Base-by-base conservation (phyloP, 225 moss, liverwort and hornwort genomes). In the Pleurozium schreberi region DNA sequence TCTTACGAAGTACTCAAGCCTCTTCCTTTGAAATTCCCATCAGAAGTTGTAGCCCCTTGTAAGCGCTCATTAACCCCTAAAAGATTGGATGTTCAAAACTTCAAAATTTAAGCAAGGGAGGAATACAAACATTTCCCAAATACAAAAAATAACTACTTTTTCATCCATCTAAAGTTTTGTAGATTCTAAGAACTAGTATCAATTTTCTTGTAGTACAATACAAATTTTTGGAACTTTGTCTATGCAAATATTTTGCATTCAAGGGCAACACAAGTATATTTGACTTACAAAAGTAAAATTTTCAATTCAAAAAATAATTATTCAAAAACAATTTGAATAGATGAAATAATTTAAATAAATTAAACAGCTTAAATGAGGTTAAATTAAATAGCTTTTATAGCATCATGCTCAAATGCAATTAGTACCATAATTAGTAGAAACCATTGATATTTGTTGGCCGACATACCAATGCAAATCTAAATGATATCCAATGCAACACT, bases 141-240 rank as follows among this genome's bases (percentile, higher is more conserved):
- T 5, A 68, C 19, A n/a, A 4, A 68, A 4, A 21, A 12, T 23
- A n/a, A n/a, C n/a, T 22, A 1, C 12, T 12, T n/a, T 68, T n/a
- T 7, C n/a, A n/a, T n/a, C 0, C 1, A 1, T n/a, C 12, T 23
- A 12, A n/a, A n/a, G 3, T n/a, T 68, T 68, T n/a, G 22, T 12
- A n/a, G 22, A 68, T 68, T 68, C n/a, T n/a, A 66, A 19, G 36
- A 66, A 19, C 3, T 36, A 12, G 10, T 36, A 11, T 69, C 40
- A 13, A 14, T 12, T 69, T 68, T 40, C 10, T 68, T 68, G 13
- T 2, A 40, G 2, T 23, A 68, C 6, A 12, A n/a, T 68, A 68
- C 6, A 6, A 20, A n/a, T n/a, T n/a, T 20, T 68, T 11, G 4
- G 6, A n/a, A 66, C 36, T 22, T 22, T 36, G 11, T 10, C 21